These are phyloP conservation scores for Aspergillus unguis DNA, from an alignment of 2,329 filamentous ascomycete species.

Conservation along the genomic window DNA sequence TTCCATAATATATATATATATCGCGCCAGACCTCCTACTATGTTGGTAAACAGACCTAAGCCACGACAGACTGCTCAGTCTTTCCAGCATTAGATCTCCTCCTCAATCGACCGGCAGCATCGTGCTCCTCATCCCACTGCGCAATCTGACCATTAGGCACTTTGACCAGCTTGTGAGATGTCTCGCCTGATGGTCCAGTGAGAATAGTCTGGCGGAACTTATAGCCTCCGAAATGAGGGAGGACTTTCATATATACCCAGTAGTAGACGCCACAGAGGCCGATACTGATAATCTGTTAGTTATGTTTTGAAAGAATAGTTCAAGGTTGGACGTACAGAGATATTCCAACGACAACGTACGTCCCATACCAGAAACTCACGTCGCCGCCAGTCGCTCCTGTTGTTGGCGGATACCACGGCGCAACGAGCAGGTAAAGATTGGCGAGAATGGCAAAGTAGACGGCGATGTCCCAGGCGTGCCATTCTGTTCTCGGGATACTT, in stretches of 20 bases:
- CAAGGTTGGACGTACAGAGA: slow-evolving; percentile 52
- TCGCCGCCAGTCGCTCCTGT: slow-evolving; percentile 59
- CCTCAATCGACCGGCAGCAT: slow-evolving; percentile 40
- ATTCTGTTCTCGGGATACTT: slow-evolving; percentile 50
- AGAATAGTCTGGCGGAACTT: slow-evolving; percentile 55
- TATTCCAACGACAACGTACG: slow-evolving; percentile 64
- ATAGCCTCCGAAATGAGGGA: slow-evolving; percentile 56
- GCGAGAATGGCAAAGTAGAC: slow-evolving; percentile 59
- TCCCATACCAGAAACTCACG: slow-evolving; percentile 72
- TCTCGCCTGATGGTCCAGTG: slow-evolving; percentile 48
- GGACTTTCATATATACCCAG: slow-evolving; percentile 54
- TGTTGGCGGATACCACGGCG: slow-evolving; percentile 69
- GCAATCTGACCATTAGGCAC: slow-evolving; percentile 51
- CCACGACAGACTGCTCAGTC: neutral
- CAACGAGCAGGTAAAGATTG: slow-evolving; percentile 61
- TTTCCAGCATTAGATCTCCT: slow-evolving; percentile 2
- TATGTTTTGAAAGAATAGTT: neutral
- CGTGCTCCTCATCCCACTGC: slow-evolving; percentile 59
- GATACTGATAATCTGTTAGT: slow-evolving; percentile 38
- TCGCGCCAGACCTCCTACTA: neutral
- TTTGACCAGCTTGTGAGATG: slow-evolving; percentile 52
- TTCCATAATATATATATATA: too few relatives aligned
- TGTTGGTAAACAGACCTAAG: neutral
- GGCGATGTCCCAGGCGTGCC: slow-evolving; percentile 57
- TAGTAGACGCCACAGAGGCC: slow-evolving; percentile 57